Conservation (phyloP, 108 stramenopile genomes). For the Fragilariopsis cylindrus region DNA sequence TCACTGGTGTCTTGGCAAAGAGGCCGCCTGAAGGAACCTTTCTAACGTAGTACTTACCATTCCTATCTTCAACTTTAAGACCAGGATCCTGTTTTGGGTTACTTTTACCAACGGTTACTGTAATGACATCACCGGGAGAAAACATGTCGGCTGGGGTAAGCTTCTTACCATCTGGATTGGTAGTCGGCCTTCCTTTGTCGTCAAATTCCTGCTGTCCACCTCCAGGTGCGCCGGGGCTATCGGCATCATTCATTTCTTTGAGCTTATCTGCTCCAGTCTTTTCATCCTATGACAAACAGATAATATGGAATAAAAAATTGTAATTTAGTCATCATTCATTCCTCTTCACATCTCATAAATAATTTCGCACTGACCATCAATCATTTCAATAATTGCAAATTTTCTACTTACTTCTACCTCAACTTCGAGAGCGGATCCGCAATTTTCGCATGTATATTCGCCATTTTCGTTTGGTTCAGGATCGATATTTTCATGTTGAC, state of each 20-base stretch:
- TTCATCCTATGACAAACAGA: slow-evolving; percentile 18
- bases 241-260: slow-evolving; percentile 26
- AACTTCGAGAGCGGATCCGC: slow-evolving; percentile 26
- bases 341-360: too few species aligned
- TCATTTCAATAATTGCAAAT: too few species aligned
- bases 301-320: background rate
- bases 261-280: slow-evolving; percentile 33
- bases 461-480: slow-evolving; percentile 20
- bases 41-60: slow-evolving; percentile 49
- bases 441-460: slow-evolving; percentile 34
- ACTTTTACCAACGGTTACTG: slow-evolving; percentile 39
- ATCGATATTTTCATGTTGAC: slow-evolving; percentile 30
- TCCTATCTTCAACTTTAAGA: slow-evolving; percentile 38
- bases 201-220: slow-evolving; percentile 33
- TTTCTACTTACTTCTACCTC: slow-evolving; percentile 15
- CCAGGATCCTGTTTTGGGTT: slow-evolving; percentile 40
- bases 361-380: too few species aligned
- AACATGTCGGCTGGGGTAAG: slow-evolving; percentile 48
- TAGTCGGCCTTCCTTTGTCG: slow-evolving; percentile 34
- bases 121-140: slow-evolving; percentile 44
- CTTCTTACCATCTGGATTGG: slow-evolving; percentile 34
- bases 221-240: slow-evolving; percentile 6
- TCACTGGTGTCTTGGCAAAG: slow-evolving; percentile 43
- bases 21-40: slow-evolving; percentile 39
- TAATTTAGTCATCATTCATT: too few species aligned